Evolutionary conservation across 129 eudicot species (phyloP).

Genomic region (Centaurea solstitialis): DNA sequence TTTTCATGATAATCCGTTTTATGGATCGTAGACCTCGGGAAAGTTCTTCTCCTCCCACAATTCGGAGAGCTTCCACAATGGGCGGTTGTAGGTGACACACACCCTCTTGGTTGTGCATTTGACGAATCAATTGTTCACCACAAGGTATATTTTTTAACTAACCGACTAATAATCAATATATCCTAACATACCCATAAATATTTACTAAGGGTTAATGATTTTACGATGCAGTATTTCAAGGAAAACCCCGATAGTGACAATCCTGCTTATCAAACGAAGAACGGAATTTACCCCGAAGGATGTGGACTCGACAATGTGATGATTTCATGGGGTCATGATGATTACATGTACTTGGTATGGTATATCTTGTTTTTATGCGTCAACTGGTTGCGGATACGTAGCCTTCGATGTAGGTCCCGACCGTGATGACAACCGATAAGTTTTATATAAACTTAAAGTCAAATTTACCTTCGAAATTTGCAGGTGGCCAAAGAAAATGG

Average conservation of each 20-base stretch:
- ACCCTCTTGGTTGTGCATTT: slow-evolving; percentile 90
- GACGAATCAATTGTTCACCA: slow-evolving; percentile 82
- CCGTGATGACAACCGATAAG: not conserved
- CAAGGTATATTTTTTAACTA: slow-evolving; percentile 46
- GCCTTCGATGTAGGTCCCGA: not conserved
- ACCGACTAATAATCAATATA: not conserved
- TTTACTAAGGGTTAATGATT: not conserved
- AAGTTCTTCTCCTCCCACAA: slow-evolving; percentile 65
- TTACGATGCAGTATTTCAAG: slow-evolving; percentile 54
- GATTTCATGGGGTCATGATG: slow-evolving; percentile 97
- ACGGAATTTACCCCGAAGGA: slow-evolving; percentile 73
- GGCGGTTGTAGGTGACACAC: slow-evolving; percentile 97
- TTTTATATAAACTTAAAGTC: not conserved
- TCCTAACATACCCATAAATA: not conserved
- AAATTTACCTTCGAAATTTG: not conserved
- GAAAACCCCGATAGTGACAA: slow-evolving; percentile 61
- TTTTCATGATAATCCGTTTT: not conserved
- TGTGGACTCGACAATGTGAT: slow-evolving; percentile 84
- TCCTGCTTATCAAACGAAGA: slow-evolving; percentile 63
- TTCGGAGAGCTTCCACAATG: slow-evolving; percentile 93
- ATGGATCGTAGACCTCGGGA: slow-evolving; percentile 71
- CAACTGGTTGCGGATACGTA: not conserved
- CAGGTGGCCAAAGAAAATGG: slow-evolving; percentile 87
- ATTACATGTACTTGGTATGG: slow-evolving; percentile 88
- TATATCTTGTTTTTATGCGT: not conserved